These are phyloP conservation scores for Trichosanthes cucumerina DNA, from an alignment of 306 rosid species.

Conservation along the genomic window DNA sequence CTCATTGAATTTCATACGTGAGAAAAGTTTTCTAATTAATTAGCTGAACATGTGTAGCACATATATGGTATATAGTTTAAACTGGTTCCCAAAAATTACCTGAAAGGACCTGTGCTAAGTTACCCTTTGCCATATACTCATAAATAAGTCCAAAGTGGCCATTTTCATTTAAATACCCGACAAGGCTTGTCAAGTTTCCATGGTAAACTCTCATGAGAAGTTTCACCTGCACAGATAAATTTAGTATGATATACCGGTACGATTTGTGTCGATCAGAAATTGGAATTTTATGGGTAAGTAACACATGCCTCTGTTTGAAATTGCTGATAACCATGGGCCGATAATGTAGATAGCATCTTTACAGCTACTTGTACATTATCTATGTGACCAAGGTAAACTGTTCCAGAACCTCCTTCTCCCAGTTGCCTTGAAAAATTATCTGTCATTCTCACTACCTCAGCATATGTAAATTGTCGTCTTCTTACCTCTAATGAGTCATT, in stretches of 20 bases:
- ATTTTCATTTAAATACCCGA: constrained; percentile 24
- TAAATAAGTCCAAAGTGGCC: constrained; percentile 13
- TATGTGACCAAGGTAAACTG: constrained; percentile 26
- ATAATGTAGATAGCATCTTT: constrained; percentile 26
- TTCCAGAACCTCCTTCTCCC: constrained; percentile 50
- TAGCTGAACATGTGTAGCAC: not conserved
- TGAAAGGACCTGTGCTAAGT: not conserved
- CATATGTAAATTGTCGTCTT: constrained; percentile 35
- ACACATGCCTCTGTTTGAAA: constrained; percentile 41
- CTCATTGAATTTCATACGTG: not conserved
- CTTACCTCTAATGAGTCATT: constrained; percentile 19
- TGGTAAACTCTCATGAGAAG: constrained; percentile 23
- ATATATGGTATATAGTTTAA: not conserved
- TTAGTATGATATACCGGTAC: not conserved
- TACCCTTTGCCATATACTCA: constrained; percentile 27
- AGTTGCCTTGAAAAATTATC: constrained; percentile 28
- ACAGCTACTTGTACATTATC: constrained; percentile 36
- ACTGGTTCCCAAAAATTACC: not conserved
- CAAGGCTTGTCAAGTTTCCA: constrained; percentile 21
- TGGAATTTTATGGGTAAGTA: not conserved
- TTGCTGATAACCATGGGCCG: constrained; percentile 19
- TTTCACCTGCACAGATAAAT: constrained; percentile 12
- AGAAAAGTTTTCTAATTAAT: not conserved
- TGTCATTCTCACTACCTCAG: constrained; percentile 27
- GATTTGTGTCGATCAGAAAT: not conserved